Evolutionary conservation across 495 filamentous ascomycete genomes (phyloP).

Genomic region (Neurospora sp.): DNA sequence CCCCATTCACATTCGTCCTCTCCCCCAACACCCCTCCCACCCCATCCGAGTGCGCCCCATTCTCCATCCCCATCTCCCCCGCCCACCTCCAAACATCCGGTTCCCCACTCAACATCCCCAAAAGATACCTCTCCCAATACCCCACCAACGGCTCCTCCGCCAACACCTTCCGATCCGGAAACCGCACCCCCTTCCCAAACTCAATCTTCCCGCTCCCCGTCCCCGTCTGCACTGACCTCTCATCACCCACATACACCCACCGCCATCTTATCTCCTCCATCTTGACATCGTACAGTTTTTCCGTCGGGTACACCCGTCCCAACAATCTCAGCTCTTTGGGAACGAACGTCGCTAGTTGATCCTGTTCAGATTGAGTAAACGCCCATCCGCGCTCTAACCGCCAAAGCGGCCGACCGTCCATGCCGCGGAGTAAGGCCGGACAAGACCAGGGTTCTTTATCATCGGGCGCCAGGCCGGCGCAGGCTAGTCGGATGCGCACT

Average conservation of each 20-base stretch:
- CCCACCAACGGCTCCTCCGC: conserved; percentile 23
- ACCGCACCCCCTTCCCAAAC: conserved; percentile 25
- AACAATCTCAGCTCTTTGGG: conserved; percentile 5
- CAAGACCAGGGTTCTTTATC: conserved; percentile 20
- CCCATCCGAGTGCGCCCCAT: background rate
- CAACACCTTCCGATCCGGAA: conserved; percentile 19
- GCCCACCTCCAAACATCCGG: conserved; percentile 22
- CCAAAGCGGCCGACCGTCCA: conserved; percentile 7
- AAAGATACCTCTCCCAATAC: conserved; percentile 19
- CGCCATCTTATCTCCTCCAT: conserved; percentile 14
- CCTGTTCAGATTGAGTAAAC: background rate
- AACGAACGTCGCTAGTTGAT: background rate
- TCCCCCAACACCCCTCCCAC: background rate
- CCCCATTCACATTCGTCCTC: background rate
- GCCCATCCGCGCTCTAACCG: conserved; percentile 4
- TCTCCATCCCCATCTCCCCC: background rate
- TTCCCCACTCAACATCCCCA: conserved; percentile 14
- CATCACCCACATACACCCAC: conserved; percentile 28
- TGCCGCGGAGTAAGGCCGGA: conserved; percentile 3
- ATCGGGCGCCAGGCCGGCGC: conserved; percentile 18
- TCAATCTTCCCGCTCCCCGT: conserved; percentile 17
- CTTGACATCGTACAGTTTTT: conserved; percentile 5
- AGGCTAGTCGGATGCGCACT: conserved; percentile 18
- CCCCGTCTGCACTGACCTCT: conserved; percentile 26
- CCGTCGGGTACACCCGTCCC: conserved; percentile 9